Evolutionary conservation across 441 rosid species (phyloP), one percentile per base, ranked within the genome.

Genomic region (Biscutella laevigata): DNA sequence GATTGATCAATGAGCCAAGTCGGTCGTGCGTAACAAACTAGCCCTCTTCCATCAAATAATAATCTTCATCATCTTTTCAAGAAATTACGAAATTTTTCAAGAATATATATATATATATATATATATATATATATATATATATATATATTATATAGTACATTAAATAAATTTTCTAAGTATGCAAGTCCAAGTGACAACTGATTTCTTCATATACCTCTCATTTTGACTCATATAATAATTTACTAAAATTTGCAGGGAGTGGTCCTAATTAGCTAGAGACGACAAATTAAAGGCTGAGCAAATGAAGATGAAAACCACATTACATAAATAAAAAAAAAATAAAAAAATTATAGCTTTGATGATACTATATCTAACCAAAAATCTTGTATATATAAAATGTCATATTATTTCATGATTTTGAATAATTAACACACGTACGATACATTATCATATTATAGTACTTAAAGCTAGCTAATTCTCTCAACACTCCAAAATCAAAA

Each of bases 401-500:
- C 27, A 44, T 37, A 62, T 43, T 19, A 41, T 61, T 44, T 53
- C 6, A 53, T 62, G 21, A 3, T n/a, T n/a, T n/a, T n/a, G n/a
- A n/a, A 34, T 62, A 44, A 36, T 7, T 28, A 26, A 28, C 28
- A 14, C 22, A 46, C 34, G 39, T 26, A 7, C 0, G 15, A 36
- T 27, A 62, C 67, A 53, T 53, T 45, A 22, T 16, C 37, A 28
- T 11, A 17, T 7, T 53, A 62, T n/a, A n/a, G n/a, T n/a, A n/a
- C 67, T 14, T 28, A 28, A 35, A 52, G 48, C 54, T 53, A 53
- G 38, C 66, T 42, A 62, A 59, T 14, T 37, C 55, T 54, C 48
- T 62, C 67, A 44, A 53, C 48, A 53, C 54, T 53, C 34, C 54
- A 44, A 16, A 62, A 47, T 43, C 67, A 42, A 62, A 61, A 62